Conservation (phyloP, 352 stramenopile species). For the Phytophthora foliorum region DNA sequence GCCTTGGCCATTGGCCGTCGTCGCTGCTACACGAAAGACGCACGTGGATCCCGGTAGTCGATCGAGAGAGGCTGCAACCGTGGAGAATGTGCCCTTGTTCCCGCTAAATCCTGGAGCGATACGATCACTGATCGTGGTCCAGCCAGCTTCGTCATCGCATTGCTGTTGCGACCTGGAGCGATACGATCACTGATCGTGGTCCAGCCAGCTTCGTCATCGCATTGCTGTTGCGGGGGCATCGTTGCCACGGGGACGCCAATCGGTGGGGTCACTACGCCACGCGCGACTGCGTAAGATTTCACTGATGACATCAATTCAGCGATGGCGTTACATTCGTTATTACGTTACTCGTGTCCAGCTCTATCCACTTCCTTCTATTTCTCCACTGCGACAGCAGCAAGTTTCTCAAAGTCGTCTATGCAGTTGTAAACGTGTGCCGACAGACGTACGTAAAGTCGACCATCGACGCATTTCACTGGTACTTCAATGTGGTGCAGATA, state of each 20-base stretch:
- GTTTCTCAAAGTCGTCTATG: conserved; percentile 82
- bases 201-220: too few species aligned
- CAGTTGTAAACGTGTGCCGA: conserved; percentile 95
- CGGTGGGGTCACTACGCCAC: conserved; percentile 18
- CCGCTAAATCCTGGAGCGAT: conserved; percentile 38
- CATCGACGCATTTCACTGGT: conserved; percentile 93
- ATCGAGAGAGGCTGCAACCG: conserved; percentile 38
- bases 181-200: too few species aligned
- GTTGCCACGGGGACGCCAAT: conserved; percentile 10
- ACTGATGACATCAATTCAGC: too few species aligned
- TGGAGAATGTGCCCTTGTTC: conserved; percentile 29
- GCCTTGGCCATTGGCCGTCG: conserved; percentile 60
- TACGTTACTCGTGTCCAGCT: conserved; percentile 3
- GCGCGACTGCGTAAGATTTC: conserved; percentile 37
- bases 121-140: conserved; percentile 45
- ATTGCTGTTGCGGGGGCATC: too few species aligned
- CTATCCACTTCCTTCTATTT: conserved; percentile 4
- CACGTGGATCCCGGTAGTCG: conserved; percentile 56
- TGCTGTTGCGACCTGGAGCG: conserved; percentile 59
- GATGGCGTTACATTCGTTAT: too few species aligned
- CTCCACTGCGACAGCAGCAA: conserved; percentile 43
- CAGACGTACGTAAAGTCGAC: conserved; percentile 89
- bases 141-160: conserved; percentile 58
- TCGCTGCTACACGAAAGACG: conserved; percentile 60
- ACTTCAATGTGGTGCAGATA: conserved; percentile 87